These are phyloP conservation scores for Acaromyces ingoldii DNA, from an alignment of 1,284 basidiomycete genomes.

Conservation along the genomic window DNA sequence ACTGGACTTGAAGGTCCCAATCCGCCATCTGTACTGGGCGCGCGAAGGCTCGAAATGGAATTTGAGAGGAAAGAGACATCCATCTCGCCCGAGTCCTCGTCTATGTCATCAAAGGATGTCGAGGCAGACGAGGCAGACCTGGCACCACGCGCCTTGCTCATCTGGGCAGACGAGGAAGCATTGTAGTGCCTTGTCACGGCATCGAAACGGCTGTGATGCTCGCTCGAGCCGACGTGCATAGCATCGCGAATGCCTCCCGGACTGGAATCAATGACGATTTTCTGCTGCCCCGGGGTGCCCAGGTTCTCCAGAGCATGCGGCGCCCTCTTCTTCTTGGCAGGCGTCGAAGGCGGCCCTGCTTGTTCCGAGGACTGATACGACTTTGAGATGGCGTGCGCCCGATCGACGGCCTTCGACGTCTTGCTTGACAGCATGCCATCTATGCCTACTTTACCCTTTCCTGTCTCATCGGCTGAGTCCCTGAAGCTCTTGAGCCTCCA, in stretches of 20 bases:
- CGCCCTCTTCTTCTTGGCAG: conserved; percentile 14
- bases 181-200: conserved; percentile 21
- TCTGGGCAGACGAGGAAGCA: not conserved
- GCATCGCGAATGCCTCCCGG: conserved; percentile 36
- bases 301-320: no score
- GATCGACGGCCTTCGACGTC: conserved; percentile 10
- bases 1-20: not conserved
- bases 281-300: conserved; percentile 9
- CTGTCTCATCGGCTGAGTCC: not conserved
- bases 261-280: conserved; percentile 31
- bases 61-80: conserved; percentile 11
- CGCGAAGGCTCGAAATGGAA: conserved; percentile 9
- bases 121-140: not conserved
- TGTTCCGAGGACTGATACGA: conserved; percentile 10
- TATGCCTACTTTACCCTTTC: conserved; percentile 12
- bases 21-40: not conserved
- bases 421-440: conserved; percentile 16
- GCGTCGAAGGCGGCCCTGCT: conserved; percentile 14
- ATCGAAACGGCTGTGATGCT: conserved; percentile 38
- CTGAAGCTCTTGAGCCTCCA: conserved; percentile 37
- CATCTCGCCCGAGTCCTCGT: conserved; percentile 6
- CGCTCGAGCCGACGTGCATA: conserved; percentile 27
- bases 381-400: not conserved
- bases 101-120: not conserved
- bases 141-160: not conserved